Evolutionary conservation across 352 stramenopile genomes (phyloP).

Genomic region (Phytophthora uliginosa): DNA sequence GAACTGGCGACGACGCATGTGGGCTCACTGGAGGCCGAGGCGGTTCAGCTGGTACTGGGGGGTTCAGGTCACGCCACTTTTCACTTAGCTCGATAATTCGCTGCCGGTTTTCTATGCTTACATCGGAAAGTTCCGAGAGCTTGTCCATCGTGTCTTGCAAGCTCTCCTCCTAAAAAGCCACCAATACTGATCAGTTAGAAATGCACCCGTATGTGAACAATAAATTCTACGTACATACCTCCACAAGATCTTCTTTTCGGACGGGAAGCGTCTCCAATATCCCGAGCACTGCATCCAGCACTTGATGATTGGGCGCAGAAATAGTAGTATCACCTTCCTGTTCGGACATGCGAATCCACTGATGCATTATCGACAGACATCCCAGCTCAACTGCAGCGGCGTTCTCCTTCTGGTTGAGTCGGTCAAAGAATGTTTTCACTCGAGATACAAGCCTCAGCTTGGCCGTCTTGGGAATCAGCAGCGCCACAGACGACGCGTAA

Average conservation of each 20-base stretch:
- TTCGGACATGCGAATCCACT: conserved; percentile 59
- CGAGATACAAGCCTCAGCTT: conserved; percentile 75
- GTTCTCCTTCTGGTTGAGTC: conserved; percentile 67
- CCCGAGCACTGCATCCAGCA: conserved; percentile 68
- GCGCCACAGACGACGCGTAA: conserved; percentile 79
- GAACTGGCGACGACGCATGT: conserved; percentile 21
- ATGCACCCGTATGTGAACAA: background rate
- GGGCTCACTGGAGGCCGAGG: conserved; percentile 20
- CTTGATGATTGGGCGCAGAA: conserved; percentile 60
- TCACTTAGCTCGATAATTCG: conserved; percentile 51
- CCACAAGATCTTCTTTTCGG: conserved; percentile 66
- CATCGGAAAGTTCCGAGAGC: conserved; percentile 40
- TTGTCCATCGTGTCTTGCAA: conserved; percentile 48
- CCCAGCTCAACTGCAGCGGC: conserved; percentile 65
- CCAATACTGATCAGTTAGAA: background rate
- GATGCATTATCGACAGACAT: conserved; percentile 62
- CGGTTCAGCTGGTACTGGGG: conserved; percentile 27
- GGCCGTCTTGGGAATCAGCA: conserved; percentile 83
- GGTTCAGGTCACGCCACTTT: conserved; percentile 56
- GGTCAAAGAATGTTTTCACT: conserved; percentile 79
- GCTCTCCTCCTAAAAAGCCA: conserved; percentile 37
- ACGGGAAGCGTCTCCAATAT: conserved; percentile 70
- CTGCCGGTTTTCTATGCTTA: conserved; percentile 49
- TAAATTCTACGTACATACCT: conserved; percentile 46
- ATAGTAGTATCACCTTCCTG: conserved; percentile 11